phyloP scores from a whole-genome alignment of 2,329 filamentous ascomycete genomes.

The Fusarium sp. region DNA sequence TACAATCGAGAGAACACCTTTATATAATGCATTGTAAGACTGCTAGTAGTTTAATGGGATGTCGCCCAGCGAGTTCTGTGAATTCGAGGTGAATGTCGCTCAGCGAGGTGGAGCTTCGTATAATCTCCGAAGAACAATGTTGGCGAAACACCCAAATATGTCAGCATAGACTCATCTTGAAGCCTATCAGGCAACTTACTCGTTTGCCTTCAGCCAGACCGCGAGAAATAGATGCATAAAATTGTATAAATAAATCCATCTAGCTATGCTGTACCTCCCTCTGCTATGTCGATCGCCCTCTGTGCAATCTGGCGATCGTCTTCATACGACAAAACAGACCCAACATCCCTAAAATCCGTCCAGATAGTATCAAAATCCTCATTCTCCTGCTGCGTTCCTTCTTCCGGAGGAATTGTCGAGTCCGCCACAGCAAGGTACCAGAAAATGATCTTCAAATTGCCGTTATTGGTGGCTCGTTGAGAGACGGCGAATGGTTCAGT shows the following conservation, averaged over 20 bases:
- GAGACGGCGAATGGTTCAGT: slow-evolving; percentile 14
- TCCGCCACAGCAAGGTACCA: slow-evolving; percentile 20
- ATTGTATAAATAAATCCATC: background rate
- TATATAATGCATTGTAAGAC: background rate
- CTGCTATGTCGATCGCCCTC: background rate
- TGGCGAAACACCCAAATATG: background rate
- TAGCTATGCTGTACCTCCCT: background rate
- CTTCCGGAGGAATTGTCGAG: slow-evolving; percentile 1
- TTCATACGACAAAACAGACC: background rate
- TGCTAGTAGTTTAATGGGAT: background rate
- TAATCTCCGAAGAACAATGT: background rate
- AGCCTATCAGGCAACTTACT: too few species aligned
- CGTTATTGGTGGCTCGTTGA: background rate
- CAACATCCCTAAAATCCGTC: background rate
- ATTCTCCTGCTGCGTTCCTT: slow-evolving; percentile 16
- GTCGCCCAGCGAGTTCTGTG: background rate
- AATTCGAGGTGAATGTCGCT: background rate
- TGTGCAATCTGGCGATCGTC: slow-evolving; percentile 1
- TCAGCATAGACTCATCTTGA: too few species aligned
- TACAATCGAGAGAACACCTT: background rate
- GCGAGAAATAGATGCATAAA: too few species aligned
- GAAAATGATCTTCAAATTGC: slow-evolving; percentile 15
- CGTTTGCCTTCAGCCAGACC: too few species aligned
- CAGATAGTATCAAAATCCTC: slow-evolving; percentile 21
- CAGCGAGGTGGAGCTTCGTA: slow-evolving; percentile 6